phyloP scores from a whole-genome alignment of 331 rosid species.

The Dryas integrifolia region DNA sequence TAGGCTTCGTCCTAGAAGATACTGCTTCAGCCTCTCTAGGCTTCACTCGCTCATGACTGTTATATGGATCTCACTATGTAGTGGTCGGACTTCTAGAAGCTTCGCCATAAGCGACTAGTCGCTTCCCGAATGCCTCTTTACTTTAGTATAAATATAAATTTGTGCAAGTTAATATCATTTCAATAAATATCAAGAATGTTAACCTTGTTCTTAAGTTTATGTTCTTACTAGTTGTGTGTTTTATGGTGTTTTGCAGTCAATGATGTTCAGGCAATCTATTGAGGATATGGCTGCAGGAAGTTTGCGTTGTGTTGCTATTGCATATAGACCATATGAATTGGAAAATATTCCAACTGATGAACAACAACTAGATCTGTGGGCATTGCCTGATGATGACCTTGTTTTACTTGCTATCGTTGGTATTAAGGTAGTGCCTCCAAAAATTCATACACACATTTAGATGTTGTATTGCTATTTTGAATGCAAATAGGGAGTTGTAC shows the following conservation, averaged over 20 bases:
- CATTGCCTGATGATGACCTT: conserved; percentile 81
- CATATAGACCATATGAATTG: conserved; percentile 61
- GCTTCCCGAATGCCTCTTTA: too few species aligned
- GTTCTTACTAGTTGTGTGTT: background rate
- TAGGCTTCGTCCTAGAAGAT: too few species aligned
- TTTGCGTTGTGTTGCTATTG: conserved; percentile 93
- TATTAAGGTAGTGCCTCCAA: conserved; percentile 53
- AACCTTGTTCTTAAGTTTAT: background rate
- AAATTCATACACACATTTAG: background rate
- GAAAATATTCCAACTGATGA: conserved; percentile 67
- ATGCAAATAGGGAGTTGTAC: background rate
- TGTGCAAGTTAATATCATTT: background rate
- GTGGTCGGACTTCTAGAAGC: too few species aligned
- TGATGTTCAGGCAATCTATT: conserved; percentile 59
- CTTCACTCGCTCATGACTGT: too few species aligned
- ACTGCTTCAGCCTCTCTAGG: too few species aligned
- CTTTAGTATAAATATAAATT: background rate
- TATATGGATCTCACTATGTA: too few species aligned
- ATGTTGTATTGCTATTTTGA: background rate
- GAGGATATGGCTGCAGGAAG: conserved; percentile 83
- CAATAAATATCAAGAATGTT: background rate
- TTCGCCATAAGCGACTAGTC: too few species aligned
- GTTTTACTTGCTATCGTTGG: conserved; percentile 92
- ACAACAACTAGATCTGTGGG: conserved; percentile 67
- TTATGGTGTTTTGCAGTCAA: conserved; percentile 40